Base-by-base conservation (phyloP, 495 filamentous ascomycete species). In the Massariosphaeria phaeospora region DNA sequence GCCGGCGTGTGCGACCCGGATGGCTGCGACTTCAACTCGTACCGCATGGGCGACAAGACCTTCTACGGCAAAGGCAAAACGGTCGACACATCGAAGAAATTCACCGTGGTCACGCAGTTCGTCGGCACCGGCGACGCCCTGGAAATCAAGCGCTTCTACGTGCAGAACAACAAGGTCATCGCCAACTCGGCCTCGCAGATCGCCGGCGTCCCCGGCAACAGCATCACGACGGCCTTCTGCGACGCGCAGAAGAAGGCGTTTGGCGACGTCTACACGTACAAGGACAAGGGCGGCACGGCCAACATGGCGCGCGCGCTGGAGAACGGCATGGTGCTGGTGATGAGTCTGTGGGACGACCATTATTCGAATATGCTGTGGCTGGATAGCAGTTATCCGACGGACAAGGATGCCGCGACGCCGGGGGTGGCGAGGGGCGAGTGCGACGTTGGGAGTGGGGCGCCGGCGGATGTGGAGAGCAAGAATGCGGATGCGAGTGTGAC, bases 271-370 rank as follows among this genome's bases (percentile, higher is more conserved):
- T 70, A 79, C 67, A 71, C 71, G 27, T 88, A 84, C 73, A 66
- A 64, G 33, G 49, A 66, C 48, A 79, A 83, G 66, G 86, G 86
- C 33, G 86, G 84, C 27, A 64, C 84, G 43, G 54, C 58, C 20
- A 67, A 71, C 47, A 83, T 89, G 75, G 74, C 80, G 48, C 62
- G 71, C 27, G 81, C 75, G 20, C 64, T 88, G 20, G 66, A 61
- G 13, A 40, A 73, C 21, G 79, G 77, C 55, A 84, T 88, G 82
- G 86, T 86, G 41, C 76, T 89, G n/a, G 84, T 85, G 67, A 77
- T 90, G 79, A 83, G 79, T 62, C 66, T 89, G 66, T 89, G 86
- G 86, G 84, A 88, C 64, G 86, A 89, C 72, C 79, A 90, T 72
- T 70, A 76, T 24, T 72, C 76, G 71, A 78, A 87, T 74, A 91